Base-by-base conservation (phyloP, 148 eudicot species). In the Chenopodium quinoa region DNA sequence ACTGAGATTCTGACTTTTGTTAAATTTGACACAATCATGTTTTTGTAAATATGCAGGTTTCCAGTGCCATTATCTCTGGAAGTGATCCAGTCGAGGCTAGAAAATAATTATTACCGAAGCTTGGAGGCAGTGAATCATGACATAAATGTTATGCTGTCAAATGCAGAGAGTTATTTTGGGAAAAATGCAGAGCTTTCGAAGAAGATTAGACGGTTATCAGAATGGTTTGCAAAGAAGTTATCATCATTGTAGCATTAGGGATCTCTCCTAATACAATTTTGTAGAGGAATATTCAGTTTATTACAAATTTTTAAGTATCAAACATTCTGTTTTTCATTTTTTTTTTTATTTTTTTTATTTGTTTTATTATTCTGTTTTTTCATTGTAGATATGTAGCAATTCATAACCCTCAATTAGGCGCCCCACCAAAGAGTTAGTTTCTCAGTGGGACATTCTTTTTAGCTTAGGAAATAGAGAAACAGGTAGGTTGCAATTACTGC, bases 11-110 rank as follows among this genome's bases (percentile, higher is more conserved):
- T 62, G 23, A n/a, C 34, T 7, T 34, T 19, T 71, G 52, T 0
- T 78, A 19, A 46, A 20, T 40, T 16, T 29, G 74, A 58, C 19
- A 58, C 73, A 10, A 32, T 52, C n/a, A 71, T 25, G 10, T 23
- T 79, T 69, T 80, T 44, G 17, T 67, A 78, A 82, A 52, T 75
- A 78, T 86, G 84, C 91, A 96, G 99, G 90, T 96, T 92, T 88
- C 95, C 97, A 4, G 98, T 92, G 47, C 97, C 99, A 22, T 74
- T 96, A 71, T 89, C 97, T 32, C 84, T 96, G 74, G 98, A 96
- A 75, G 87, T 91, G 62, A 93, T 96, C 88, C 92, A 85, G 73
- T 80, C 87, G 4, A 92, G 99, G 81, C 86, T 96, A 73, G 95
- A 92, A 85, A 96, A 89, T 79, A 92, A 89, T 71, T 96, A 96